Percentiles rank a stretch among this genome's conserved stretches.
Evolutionary conservation across 2,329 filamentous ascomycete genomes (phyloP).

Genomic region (Aureobasidium sp.): DNA sequence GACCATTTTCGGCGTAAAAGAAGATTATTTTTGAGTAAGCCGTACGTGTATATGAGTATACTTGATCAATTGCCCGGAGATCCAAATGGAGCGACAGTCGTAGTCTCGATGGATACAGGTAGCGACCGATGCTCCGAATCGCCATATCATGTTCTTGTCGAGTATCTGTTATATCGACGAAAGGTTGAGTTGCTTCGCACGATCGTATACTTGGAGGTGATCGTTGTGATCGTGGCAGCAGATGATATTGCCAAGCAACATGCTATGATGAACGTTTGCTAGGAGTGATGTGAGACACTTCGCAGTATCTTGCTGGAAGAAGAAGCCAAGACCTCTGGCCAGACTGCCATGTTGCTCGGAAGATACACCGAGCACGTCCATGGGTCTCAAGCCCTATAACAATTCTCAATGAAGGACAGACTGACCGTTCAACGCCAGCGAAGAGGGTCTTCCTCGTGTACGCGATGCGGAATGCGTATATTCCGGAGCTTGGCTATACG

Average conservation of each 20-base stretch:
- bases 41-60: neutral
- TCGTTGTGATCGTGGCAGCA: neutral
- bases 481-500: neutral
- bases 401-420: neutral
- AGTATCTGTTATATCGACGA: neutral
- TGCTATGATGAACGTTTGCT: neutral
- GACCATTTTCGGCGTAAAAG: too few relatives aligned
- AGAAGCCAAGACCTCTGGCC: neutral
- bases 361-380: neutral
- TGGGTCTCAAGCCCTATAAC: neutral
- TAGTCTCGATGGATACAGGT: neutral
- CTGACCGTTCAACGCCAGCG: neutral
- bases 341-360: neutral
- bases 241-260: neutral
- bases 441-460: neutral
- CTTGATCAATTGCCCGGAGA: neutral
- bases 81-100: neutral
- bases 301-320: neutral
- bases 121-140: neutral
- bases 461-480: neutral
- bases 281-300: neutral
- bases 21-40: neutral
- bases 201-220: neutral
- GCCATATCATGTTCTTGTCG: neutral
- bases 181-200: neutral